These are phyloP conservation scores for Yamadazyma friedrichii DNA, from an alignment of 1,139 yeast species.

Conservation along the genomic window DNA sequence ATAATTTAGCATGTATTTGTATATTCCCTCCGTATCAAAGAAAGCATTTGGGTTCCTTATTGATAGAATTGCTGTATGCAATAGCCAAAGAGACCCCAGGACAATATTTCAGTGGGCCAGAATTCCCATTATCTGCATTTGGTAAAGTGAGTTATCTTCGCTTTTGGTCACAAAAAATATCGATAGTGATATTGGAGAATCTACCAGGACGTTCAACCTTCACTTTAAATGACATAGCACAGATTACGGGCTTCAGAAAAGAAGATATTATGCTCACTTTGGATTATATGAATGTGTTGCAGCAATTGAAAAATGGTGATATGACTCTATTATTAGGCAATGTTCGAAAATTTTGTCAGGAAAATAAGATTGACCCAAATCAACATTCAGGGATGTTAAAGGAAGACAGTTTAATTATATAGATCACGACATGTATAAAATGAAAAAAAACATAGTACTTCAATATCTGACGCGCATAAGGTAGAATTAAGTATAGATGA, in stretches of 20 bases:
- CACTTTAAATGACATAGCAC: conserved; percentile 54
- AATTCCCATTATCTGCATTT: conserved; percentile 80
- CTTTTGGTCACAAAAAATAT: conserved; percentile 67
- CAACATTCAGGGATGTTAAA: conserved; percentile 27
- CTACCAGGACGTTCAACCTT: conserved; percentile 18
- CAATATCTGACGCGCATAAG: conserved; percentile 3
- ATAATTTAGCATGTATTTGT: conserved; percentile 84
- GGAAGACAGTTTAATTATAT: conserved; percentile 26
- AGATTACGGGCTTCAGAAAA: conserved; percentile 63
- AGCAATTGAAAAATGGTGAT: conserved; percentile 13
- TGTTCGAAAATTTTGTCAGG: conserved; percentile 30
- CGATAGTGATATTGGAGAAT: conserved; percentile 14
- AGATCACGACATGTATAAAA: neutral
- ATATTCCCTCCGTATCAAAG: conserved; percentile 92
- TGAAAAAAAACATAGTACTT: neutral
- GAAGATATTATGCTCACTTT: conserved; percentile 69
- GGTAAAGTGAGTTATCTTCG: conserved; percentile 71
- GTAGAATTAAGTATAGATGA: neutral
- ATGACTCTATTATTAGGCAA: conserved; percentile 22
- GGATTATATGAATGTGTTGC: conserved; percentile 56
- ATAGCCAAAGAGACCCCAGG: conserved; percentile 56
- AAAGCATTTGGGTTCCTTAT: conserved; percentile 68
- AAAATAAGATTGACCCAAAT: conserved; percentile 22
- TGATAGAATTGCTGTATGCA: conserved; percentile 82
- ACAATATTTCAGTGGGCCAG: conserved; percentile 75